Evolutionary conservation across 179 eudicot genomes (phyloP).

Genomic region (Carnegiea gigantea): DNA sequence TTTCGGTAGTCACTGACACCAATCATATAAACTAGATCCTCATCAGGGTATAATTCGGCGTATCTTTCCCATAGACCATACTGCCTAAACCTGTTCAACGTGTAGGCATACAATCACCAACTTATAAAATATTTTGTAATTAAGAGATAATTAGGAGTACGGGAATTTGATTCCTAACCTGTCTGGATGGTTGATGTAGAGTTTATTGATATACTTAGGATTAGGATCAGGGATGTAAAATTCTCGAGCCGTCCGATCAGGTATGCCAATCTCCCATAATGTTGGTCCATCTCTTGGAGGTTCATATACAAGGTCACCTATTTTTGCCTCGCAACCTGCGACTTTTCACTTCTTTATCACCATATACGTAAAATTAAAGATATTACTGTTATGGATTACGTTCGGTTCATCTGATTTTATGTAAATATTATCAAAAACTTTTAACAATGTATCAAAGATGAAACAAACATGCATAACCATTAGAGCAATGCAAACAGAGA

Average conservation of each 20-base stretch:
- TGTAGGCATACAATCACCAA: background rate
- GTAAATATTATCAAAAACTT: too few species aligned
- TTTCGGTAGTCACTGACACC: constrained; percentile 58
- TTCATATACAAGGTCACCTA: constrained; percentile 62
- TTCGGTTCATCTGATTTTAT: background rate
- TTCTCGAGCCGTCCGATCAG: constrained; percentile 83
- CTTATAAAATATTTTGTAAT: too few species aligned
- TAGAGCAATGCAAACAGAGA: background rate
- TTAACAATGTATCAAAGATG: too few species aligned
- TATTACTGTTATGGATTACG: background rate
- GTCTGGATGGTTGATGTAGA: constrained; percentile 67
- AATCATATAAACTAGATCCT: constrained; percentile 61
- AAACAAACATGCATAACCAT: too few species aligned
- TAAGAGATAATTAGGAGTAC: too few species aligned
- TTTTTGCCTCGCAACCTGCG: constrained; percentile 45
- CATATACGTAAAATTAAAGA: background rate
- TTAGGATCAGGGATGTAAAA: constrained; percentile 83
- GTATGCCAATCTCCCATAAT: constrained; percentile 84
- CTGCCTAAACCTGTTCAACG: constrained; percentile 63
- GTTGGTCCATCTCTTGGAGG: constrained; percentile 91
- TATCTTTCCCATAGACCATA: constrained; percentile 90
- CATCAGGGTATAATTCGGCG: constrained; percentile 59
- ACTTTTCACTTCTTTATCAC: background rate
- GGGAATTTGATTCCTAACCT: constrained; percentile 36
- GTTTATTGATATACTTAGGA: constrained; percentile 61